Evolutionary conservation across 106 monocot species (phyloP), one percentile per base, ranked within the genome.

Genomic region (Dioscorea zingiberensis): DNA sequence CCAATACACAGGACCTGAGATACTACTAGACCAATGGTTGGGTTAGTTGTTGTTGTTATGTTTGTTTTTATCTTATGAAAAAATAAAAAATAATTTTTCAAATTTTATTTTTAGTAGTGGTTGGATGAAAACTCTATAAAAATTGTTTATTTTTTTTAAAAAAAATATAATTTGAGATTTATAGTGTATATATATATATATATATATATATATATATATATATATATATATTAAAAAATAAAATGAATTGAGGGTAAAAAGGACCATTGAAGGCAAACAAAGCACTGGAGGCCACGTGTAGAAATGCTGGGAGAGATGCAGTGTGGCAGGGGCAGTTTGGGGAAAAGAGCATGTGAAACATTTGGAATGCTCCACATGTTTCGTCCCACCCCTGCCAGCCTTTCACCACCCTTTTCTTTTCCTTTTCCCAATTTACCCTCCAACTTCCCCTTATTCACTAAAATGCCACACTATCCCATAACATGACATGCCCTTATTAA

Each of bases 281-380:
- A 19, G 21, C 24, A 13, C 25, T 58, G 24, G 13, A 18, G 13
- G 13, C 21, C 25, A 21, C 25, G 21, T 58, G 26, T 7, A 3
- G 13, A 28, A 27, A 30, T 17, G 26, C 27, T 29, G 28, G 16
- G 26, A 18, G 27, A 60, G 21, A 4, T 0, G 25, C 6, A 27
- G 60, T 4, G 57, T 17, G 57, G 21, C 21, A 18, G 62, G 64
- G 72, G 64, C 19, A 64, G 44, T 58, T 58, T 45, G 73, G 73
- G 56, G 65, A 73, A 57, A 44, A 19, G 23, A 27, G 19, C 73
- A 73, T 51, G 65, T 73, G 73, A 58, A 65, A 21, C 23, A 28
- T 47, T 47, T 58, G 29, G 57, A 28, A 51, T 65, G 45, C 64
- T 19, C 57, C 73, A 55, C 65, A 57, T 65, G 73, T 19, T 72